Evolutionary conservation across 73 alveolate species (phyloP).

Genomic region (Blepharisma japonicum): DNA sequence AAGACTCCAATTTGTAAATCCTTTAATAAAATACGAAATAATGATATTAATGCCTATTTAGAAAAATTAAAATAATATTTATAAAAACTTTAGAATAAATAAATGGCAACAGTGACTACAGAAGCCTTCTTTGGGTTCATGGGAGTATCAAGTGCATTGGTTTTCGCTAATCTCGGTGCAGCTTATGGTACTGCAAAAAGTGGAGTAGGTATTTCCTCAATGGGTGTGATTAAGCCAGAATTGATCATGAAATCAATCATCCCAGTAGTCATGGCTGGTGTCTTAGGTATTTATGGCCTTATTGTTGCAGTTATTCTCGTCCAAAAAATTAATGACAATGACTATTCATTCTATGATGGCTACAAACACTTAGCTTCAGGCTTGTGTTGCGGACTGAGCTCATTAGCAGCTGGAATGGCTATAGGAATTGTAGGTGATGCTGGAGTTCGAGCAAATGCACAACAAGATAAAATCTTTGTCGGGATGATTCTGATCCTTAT

Average conservation of each 20-base stretch:
- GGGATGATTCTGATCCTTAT: constrained; percentile 87
- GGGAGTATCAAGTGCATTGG: constrained; percentile 94
- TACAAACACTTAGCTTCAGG: constrained; percentile 76
- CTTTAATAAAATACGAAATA: too few relatives aligned
- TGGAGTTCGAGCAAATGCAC: constrained; percentile 71
- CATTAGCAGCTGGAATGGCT: constrained; percentile 94
- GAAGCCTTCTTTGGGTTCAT: constrained; percentile 90
- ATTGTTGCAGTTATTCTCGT: constrained; percentile 67
- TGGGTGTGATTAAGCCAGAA: constrained; percentile 85
- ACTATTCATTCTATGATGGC: constrained; percentile 41
- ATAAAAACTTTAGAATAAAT: neutral
- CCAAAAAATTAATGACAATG: constrained; percentile 38
- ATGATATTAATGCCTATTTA: too few relatives aligned
- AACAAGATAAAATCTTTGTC: constrained; percentile 67
- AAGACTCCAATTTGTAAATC: too few relatives aligned
- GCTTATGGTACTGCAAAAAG: constrained; percentile 76
- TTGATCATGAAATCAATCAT: constrained; percentile 68
- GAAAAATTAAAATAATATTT: too few relatives aligned
- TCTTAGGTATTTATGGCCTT: constrained; percentile 77
- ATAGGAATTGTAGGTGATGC: constrained; percentile 88
- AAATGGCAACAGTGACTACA: constrained; percentile 30
- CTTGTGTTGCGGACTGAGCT: constrained; percentile 79
- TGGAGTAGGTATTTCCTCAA: constrained; percentile 88
- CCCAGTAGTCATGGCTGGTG: constrained; percentile 87
- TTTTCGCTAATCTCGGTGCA: constrained; percentile 87